These are phyloP conservation scores for Lumnitzera littorea DNA, from an alignment of 345 rosid genomes.

Conservation along the genomic window DNA sequence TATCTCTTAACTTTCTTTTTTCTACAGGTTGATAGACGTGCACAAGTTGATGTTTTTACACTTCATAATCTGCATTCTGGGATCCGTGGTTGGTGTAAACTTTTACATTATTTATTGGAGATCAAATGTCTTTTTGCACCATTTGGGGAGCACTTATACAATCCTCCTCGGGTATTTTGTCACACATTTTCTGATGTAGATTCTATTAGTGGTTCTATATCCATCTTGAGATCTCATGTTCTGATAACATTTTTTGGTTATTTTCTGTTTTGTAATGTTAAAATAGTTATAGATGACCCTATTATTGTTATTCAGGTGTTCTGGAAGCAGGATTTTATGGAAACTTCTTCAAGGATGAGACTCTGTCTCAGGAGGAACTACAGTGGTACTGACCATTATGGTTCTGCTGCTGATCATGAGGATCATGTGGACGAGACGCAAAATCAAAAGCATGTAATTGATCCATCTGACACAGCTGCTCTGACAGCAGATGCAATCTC, in stretches of 20 bases:
- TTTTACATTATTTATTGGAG: slow-evolving; percentile 79
- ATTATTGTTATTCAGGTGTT: slow-evolving; percentile 47
- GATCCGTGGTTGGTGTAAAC: slow-evolving; percentile 86
- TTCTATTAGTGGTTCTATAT: slow-evolving; percentile 1
- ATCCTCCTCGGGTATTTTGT: slow-evolving; percentile 54
- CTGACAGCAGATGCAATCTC: slow-evolving; percentile 87
- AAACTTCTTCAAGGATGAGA: slow-evolving; percentile 97
- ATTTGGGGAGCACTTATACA: slow-evolving; percentile 46
- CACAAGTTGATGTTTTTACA: slow-evolving; percentile 66
- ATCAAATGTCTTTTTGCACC: slow-evolving; percentile 85
- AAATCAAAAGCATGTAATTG: slow-evolving; percentile 36
- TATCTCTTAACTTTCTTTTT: slow-evolving; percentile 13
- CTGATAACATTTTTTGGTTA: slow-evolving; percentile 3
- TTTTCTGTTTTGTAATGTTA: slow-evolving; percentile 2
- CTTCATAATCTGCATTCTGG: slow-evolving; percentile 54
- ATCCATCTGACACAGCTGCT: slow-evolving; percentile 57
- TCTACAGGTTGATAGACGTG: slow-evolving; percentile 79
- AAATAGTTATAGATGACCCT: slow-evolving; percentile 3
- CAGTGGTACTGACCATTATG: slow-evolving; percentile 76
- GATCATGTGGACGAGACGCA: slow-evolving; percentile 42
- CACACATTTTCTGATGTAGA: not conserved
- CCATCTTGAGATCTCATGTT: not conserved
- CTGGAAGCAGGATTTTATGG: slow-evolving; percentile 96
- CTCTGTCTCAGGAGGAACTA: slow-evolving; percentile 75
- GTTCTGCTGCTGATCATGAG: slow-evolving; percentile 87